Evolutionary conservation across 495 filamentous ascomycete genomes (phyloP).

Genomic region (Entonaema liquescens): DNA sequence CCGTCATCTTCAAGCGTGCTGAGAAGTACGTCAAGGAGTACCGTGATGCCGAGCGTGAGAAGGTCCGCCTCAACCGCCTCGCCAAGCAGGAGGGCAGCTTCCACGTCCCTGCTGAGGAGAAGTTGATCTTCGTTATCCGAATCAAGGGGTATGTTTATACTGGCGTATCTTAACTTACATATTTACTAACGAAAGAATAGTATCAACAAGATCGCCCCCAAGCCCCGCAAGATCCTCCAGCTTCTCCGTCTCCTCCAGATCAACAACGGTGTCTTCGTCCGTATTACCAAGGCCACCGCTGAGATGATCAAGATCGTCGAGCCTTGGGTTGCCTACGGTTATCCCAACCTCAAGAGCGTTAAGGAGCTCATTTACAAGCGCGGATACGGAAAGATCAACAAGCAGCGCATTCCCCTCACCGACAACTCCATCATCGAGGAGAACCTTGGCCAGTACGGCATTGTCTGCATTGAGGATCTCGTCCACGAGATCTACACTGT

Average conservation of each 20-base stretch:
- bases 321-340: constrained; percentile 98
- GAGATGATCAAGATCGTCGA: constrained; percentile 99
- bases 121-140: constrained; percentile 97
- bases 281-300: constrained; percentile 94
- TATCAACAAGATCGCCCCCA: constrained; percentile 99
- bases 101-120: constrained; percentile 93
- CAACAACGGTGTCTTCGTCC: constrained; percentile 99
- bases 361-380: constrained; percentile 99
- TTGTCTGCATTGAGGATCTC: constrained; percentile 99
- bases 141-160: constrained; percentile 83
- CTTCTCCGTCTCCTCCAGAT: constrained; percentile 99
- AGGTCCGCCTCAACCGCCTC: constrained; percentile 87
- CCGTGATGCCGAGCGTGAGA: constrained; percentile 96
- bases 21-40: constrained; percentile 99
- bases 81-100: constrained; percentile 92
- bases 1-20: constrained; percentile 98
- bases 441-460: constrained; percentile 95
- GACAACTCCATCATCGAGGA: constrained; percentile 98
- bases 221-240: constrained; percentile 99
- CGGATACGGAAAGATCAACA: constrained; percentile 96
- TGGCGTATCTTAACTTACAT: neutral
- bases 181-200: constrained; percentile 51
- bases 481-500: constrained; percentile 99
- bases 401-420: constrained; percentile 93
- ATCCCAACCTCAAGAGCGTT: constrained; percentile 98